Evolutionary conservation across 345 rosid species (phyloP).

Genomic region (Carallia pectinifolia): DNA sequence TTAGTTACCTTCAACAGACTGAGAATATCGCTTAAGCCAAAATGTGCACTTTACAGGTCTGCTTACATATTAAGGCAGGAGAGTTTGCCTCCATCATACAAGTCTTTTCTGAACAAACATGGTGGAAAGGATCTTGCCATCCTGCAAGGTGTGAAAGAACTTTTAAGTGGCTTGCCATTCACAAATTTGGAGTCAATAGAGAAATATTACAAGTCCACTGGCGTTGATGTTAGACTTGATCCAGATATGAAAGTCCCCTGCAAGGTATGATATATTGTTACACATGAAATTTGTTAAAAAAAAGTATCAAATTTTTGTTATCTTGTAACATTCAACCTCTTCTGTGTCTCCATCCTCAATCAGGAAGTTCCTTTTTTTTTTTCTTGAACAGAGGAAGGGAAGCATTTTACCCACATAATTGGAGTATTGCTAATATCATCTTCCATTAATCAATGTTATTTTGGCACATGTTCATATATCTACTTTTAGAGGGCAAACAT

Average conservation of each 20-base stretch:
- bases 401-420: not conserved
- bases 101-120: slow-evolving; percentile 84
- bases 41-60: slow-evolving; percentile 50
- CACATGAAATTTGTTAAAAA: not conserved
- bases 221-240: slow-evolving; percentile 72
- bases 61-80: slow-evolving; percentile 88
- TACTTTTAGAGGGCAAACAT: too few species aligned
- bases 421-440: not conserved
- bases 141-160: slow-evolving; percentile 74
- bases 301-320: not conserved
- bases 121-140: slow-evolving; percentile 73
- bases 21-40: slow-evolving; percentile 12
- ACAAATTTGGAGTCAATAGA: slow-evolving; percentile 64
- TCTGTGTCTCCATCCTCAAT: not conserved
- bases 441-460: not conserved
- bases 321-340: not conserved
- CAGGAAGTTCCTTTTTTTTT: not conserved
- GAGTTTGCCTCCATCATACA: slow-evolving; percentile 85
- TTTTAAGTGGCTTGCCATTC: slow-evolving; percentile 62
- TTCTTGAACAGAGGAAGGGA: not conserved
- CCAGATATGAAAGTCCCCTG: slow-evolving; percentile 85
- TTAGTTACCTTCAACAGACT: slow-evolving; percentile 1
- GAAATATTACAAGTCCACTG: slow-evolving; percentile 61
- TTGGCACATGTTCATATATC: too few species aligned
- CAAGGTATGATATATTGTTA: slow-evolving; percentile 46